Base-by-base conservation (phyloP, 2,329 filamentous ascomycete genomes). In the Fusarium musae region DNA sequence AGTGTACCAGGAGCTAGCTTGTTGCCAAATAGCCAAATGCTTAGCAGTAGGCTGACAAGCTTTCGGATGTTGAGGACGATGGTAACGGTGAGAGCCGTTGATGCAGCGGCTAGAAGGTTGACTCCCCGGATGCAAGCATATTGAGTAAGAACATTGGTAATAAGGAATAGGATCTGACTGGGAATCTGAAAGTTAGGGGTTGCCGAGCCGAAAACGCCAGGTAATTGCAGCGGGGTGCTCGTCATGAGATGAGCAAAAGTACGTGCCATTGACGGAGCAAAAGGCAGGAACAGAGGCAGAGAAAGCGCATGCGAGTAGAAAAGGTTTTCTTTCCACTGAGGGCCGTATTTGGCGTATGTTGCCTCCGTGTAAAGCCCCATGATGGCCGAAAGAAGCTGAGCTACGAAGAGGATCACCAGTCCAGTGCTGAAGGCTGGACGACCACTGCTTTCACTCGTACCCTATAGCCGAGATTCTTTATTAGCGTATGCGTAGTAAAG, bases 51-150 rank as follows among this genome's bases (percentile, higher is more conserved):
- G 78, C 95, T 98, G 62, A 97, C 92, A 26, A 99, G 86, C 83
- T 99, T 99, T 76, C 96, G 90, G 68, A 99, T 93, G 80, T 98
- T 99, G 68, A 99, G 87, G 53, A 98, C 95, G 77, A 99, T 97
- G 3, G 96, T 98, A 30, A 99, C 96, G 1, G 96, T 98, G 62
- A 99, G 87, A 1, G 96, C 97, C 7, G 95, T 96, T 7, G 94
- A 94, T 61, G 92, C 92, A 2, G 96, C 93, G 3, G 94, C 95
- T 9, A 99, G 87, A n/a, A 97, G 88, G 76, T 98, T 98, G 64
- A 99, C 96, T 4, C 96, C 96, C 6, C 95, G 93, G 72, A 99
- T 98, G 82, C 96, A 99, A 30, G 95, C 89, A 78, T 98, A 94
- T 82, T 99, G 96, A 6, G 96, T 98, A 54, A 97, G 80, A 0